These are phyloP conservation scores for Penicillium brevicompactum DNA, from an alignment of 2,329 filamentous ascomycete species.

Conservation along the genomic window DNA sequence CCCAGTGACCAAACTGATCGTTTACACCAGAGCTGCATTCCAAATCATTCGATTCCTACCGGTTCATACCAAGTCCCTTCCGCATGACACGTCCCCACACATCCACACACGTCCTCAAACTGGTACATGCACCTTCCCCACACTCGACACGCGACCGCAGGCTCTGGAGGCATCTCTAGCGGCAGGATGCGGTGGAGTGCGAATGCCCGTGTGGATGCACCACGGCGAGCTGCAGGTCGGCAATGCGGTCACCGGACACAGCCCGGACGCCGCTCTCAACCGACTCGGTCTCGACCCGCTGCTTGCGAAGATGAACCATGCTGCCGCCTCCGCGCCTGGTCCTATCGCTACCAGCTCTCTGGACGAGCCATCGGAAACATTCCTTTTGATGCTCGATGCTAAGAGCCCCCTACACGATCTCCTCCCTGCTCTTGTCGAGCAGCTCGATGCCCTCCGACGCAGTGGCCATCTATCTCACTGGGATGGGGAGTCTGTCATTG, in stretches of 20 bases:
- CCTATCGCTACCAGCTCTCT: background rate
- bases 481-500: constrained; percentile 19
- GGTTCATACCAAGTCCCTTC: background rate
- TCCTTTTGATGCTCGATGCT: constrained; percentile 29
- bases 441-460: constrained; percentile 22
- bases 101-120: background rate
- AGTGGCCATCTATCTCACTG: constrained; percentile 27
- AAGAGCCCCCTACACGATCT: constrained; percentile 17
- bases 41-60: constrained; percentile 12
- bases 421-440: constrained; percentile 21
- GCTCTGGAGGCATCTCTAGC: constrained; percentile 24
- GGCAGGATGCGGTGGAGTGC: constrained; percentile 30
- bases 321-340: background rate
- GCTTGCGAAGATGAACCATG: constrained; percentile 17
- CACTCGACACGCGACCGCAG: constrained; percentile 18
- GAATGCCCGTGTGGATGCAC: constrained; percentile 29
- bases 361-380: constrained; percentile 13
- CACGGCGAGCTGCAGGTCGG: constrained; percentile 26
- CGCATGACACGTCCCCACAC: background rate
- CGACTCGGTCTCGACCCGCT: constrained; percentile 28
- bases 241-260: constrained; percentile 7
- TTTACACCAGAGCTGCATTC: constrained; percentile 16
- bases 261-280: constrained; percentile 16
- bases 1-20: background rate
- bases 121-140: constrained; percentile 25